Conservation (phyloP, 805 yeast genomes). For the Tetrapisispora phaffii region DNA sequence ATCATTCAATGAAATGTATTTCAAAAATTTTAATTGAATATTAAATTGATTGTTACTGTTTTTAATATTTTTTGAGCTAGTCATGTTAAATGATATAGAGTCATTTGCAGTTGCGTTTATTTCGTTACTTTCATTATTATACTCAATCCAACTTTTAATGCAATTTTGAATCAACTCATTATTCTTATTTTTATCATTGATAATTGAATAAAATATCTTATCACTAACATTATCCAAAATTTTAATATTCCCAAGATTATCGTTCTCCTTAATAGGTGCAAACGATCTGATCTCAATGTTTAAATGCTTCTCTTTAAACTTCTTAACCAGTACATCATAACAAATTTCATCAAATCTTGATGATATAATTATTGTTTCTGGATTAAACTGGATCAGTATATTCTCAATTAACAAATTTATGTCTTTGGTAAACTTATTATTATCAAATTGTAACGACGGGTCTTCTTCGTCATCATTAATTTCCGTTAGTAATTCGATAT, state of each 20-base stretch:
- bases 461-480: neutral
- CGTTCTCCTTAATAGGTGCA: constrained; percentile 4
- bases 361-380: constrained; percentile 15
- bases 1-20: constrained; percentile 1
- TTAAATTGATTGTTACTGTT: neutral
- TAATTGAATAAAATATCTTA: neutral
- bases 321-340: neutral
- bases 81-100: too few relatives aligned
- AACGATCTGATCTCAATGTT: constrained; percentile 4
- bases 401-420: constrained; percentile 9
- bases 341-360: constrained; percentile 10
- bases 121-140: neutral
- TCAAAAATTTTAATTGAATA: neutral
- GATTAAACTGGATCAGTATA: constrained; percentile 9
- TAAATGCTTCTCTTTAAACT: neutral
- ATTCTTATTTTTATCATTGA: neutral
- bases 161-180: neutral
- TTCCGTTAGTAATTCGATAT: neutral
- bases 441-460: neutral
- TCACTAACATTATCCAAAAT: constrained; percentile 1
- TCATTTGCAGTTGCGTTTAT: too few relatives aligned
- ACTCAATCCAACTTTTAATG: neutral
- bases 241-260: constrained; percentile 4
- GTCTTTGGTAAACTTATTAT: constrained; percentile 8
- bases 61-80: neutral